phyloP scores from a whole-genome alignment of 2,329 filamentous ascomycete species.

The Pseudogymnoascus sp. region DNA sequence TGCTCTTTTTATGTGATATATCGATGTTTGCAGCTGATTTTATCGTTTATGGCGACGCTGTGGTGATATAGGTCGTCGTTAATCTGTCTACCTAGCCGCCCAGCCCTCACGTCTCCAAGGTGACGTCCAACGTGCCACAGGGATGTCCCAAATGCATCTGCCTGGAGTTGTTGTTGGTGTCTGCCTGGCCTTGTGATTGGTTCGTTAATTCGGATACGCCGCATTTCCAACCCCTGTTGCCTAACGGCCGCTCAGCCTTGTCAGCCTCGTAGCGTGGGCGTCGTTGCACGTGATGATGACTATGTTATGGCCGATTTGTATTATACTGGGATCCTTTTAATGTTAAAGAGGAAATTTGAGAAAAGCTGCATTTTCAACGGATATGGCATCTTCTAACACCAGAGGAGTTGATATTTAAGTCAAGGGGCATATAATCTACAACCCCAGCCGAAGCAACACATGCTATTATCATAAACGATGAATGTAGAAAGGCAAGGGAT shows the following conservation, averaged over 20 bases:
- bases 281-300: not conserved
- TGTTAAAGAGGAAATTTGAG: not conserved
- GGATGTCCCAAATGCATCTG: not conserved
- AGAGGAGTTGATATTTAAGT: not conserved
- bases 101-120: not conserved
- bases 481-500: too few species aligned
- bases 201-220: not conserved
- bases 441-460: not conserved
- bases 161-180: not conserved
- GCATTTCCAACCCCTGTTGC: conserved; percentile 2
- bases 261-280: not conserved
- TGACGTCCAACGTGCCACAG: not conserved
- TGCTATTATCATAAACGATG: not conserved
- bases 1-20: not conserved
- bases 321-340: not conserved
- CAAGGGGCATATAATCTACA: not conserved
- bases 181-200: not conserved
- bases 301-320: not conserved
- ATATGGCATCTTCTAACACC: not conserved
- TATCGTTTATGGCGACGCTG: not conserved
- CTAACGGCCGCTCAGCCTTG: not conserved
- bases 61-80: not conserved
- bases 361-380: too few species aligned
- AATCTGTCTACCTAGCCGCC: not conserved
- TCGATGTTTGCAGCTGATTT: not conserved